Base-by-base conservation (phyloP, 2,329 filamentous ascomycete species). In the Claviceps fusiformis region DNA sequence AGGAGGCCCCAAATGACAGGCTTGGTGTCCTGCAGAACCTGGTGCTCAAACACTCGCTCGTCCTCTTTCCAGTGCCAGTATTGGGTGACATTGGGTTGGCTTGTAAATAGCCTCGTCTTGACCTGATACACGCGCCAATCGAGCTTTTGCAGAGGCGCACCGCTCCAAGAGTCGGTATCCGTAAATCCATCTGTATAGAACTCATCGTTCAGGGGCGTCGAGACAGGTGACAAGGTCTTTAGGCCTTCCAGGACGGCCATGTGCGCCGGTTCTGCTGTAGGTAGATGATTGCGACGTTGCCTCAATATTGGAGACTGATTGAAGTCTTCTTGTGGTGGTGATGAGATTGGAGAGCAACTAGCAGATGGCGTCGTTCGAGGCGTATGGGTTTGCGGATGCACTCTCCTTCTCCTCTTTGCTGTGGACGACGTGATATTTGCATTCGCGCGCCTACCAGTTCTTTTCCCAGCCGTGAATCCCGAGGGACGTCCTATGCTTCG, bases 401-500 rank as follows among this genome's bases (percentile, higher is more conserved):
- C 62, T 47, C 60, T 65, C 60, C 69, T 70, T 29, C 69, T 65
- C 59, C 69, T 71, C 59, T 65, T 67, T 8, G 60, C 53, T 43
- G 50, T 48, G 19, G 63, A 62, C 0, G 64, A 62, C 1, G 31
- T 5, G 31, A 66, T 64, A 35, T 49, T 6, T 5, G 39, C 55
- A 27, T 62, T 63, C 5, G 37, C 13, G 10, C 19, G 44, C n/a
- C 47, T 54, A 19, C 19, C 24, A 33, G 58, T 55, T 4, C 59
- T 56, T 4, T 62, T 62, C 10, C 55, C 52, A 24, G 69, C 68
- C 57, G 71, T 75, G 58, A 73, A 71, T 3, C 72, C 73, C 45
- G 76, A 78, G 0, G 79, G 79, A 0, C 79, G 70, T 8, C 79
- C 79, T 7, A 82, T 81, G 58, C 77, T 81, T 51, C 78, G 76